A percentile compares a stretch with the other conserved stretches of the same genome.
These are phyloP conservation scores for Mortierella sp. DNA, from an alignment of 371 early-diverging fungal genomes.

Conservation along the genomic window DNA sequence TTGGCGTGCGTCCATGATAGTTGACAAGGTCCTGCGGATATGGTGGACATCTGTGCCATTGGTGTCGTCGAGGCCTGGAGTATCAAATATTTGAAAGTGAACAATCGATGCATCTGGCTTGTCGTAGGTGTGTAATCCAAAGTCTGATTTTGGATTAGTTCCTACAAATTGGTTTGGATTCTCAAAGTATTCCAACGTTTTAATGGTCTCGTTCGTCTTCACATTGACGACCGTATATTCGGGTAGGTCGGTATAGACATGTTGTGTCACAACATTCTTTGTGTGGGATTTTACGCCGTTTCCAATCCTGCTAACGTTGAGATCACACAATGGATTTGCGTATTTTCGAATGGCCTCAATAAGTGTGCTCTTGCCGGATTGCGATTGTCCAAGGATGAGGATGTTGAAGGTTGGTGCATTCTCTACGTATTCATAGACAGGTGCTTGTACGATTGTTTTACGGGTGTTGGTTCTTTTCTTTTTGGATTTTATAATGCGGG, in stretches of 20 bases:
- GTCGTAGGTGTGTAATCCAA: too few relatives aligned
- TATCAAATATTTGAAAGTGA: constrained; percentile 1
- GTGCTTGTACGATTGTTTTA: not conserved
- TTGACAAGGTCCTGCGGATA: not conserved
- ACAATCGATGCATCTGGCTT: not conserved
- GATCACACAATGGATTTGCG: not conserved
- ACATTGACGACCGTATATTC: not conserved
- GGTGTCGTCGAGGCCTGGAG: not conserved
- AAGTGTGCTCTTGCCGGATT: constrained; percentile 25
- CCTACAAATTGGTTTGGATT: not conserved
- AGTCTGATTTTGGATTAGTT: not conserved
- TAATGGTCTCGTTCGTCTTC: not conserved
- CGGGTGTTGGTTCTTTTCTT: not conserved
- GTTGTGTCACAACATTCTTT: not conserved
- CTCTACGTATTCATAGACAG: not conserved
- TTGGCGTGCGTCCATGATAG: not conserved
- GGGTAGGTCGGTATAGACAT: not conserved
- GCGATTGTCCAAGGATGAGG: constrained; percentile 17
- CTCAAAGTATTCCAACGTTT: not conserved
- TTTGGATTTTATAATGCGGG: too few relatives aligned
- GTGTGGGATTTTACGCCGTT: not conserved
- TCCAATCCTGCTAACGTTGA: not conserved
- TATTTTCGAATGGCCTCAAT: constrained; percentile 2
- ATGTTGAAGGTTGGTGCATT: constrained; percentile 14
- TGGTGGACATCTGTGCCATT: not conserved